Conservation (phyloP, 2,329 filamentous ascomycete species). For the Basipetospora sp. region DNA sequence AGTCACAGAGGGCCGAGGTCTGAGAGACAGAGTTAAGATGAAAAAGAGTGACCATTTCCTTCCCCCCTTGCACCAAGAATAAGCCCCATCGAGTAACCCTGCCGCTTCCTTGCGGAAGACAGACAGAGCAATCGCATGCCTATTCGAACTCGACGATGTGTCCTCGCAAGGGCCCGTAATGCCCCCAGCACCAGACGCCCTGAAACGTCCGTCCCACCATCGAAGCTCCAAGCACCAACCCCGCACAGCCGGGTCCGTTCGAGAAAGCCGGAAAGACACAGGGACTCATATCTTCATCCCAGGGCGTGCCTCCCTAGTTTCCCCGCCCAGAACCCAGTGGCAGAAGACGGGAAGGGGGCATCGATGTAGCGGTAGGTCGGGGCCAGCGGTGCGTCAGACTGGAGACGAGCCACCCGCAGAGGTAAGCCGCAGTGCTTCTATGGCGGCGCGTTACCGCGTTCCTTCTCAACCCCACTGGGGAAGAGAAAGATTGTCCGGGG, state of each 20-base stretch:
- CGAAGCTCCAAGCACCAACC: conserved; percentile 8
- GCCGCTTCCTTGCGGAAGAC: conserved; percentile 17
- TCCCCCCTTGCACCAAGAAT: conserved; percentile 97
- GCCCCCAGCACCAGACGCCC: conserved; percentile 15
- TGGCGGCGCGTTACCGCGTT: conserved; percentile 98
- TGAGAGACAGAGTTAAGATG: conserved; percentile 9
- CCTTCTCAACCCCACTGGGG: conserved; percentile 23
- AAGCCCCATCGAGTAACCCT: conserved; percentile 99
- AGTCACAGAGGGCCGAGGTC: conserved; percentile 5
- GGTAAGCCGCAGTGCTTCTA: conserved; percentile 95
- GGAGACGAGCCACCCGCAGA: conserved; percentile 42
- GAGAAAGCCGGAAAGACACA: conserved; percentile 2
- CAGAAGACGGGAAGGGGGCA: conserved; percentile 22
- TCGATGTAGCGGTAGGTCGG: conserved; percentile 32
- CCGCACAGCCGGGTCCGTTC: conserved; percentile 1
- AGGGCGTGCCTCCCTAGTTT: neutral
- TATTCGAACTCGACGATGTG: conserved; percentile 86
- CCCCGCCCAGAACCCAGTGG: conserved; percentile 11
- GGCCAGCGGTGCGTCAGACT: conserved; percentile 21
- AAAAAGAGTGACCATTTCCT: conserved; percentile 12
- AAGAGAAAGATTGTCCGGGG: conserved; percentile 67
- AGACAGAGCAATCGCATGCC: conserved; percentile 86
- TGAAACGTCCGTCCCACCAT: conserved; percentile 14
- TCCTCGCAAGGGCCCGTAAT: conserved; percentile 23
- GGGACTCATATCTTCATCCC: conserved; percentile 85